Evolutionary conservation across 305 asterid species (phyloP).

Genomic region (Fraxinus velutina): DNA sequence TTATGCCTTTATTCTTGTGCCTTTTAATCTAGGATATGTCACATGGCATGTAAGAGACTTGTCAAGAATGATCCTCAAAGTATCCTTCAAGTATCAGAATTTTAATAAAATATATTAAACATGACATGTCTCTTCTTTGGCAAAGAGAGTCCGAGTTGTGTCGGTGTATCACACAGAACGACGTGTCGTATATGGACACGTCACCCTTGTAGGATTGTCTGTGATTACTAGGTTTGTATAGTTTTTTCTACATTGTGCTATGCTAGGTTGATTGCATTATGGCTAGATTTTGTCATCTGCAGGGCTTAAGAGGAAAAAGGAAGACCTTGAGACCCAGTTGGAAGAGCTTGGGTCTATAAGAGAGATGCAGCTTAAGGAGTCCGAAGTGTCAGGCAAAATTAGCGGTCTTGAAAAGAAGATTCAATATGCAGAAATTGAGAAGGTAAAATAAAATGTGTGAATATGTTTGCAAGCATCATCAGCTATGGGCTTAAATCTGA

Average conservation of each 20-base stretch:
- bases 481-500: background rate
- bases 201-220: background rate
- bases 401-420: slow-evolving; percentile 97
- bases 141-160: background rate
- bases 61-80: background rate
- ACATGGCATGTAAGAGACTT: background rate
- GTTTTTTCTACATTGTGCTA: slow-evolving; percentile 22
- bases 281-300: slow-evolving; percentile 21
- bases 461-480: background rate
- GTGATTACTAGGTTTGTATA: slow-evolving; percentile 37
- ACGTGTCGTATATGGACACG: background rate
- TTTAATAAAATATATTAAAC: background rate
- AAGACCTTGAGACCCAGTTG: slow-evolving; percentile 69
- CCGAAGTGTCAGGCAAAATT: slow-evolving; percentile 92
- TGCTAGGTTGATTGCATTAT: slow-evolving; percentile 20
- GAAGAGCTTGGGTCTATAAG: slow-evolving; percentile 95
- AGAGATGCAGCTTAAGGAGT: slow-evolving; percentile 96
- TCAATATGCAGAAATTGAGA: slow-evolving; percentile 93
- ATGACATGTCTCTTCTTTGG: background rate
- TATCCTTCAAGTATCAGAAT: background rate
- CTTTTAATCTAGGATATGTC: background rate
- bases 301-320: slow-evolving; percentile 92
- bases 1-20: background rate
- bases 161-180: background rate
- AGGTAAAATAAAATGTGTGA: slow-evolving; percentile 41